Conservation (phyloP, 108 stramenopile species). For the Phaeodactylum tricornutum region DNA sequence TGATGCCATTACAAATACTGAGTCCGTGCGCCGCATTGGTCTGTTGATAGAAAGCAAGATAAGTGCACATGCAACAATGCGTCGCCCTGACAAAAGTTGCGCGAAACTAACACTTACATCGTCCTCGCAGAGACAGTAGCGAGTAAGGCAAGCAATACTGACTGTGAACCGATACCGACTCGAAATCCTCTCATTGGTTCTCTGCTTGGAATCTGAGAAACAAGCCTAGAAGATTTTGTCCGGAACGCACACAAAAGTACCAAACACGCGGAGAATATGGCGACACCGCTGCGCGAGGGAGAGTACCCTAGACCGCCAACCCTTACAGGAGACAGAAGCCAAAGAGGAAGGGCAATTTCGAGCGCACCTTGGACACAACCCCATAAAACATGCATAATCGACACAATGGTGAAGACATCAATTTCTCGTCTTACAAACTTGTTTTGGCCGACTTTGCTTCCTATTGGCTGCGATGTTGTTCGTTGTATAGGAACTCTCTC, state of each 20-base stretch:
- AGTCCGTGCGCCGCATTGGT: constrained; percentile 4
- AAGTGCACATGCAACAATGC: neutral
- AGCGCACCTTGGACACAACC: constrained; percentile 18
- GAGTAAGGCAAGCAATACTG: constrained; percentile 9
- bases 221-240: constrained; percentile 16
- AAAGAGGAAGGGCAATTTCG: constrained; percentile 30
- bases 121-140: constrained; percentile 2
- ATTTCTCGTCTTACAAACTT: constrained; percentile 4
- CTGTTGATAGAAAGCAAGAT: neutral
- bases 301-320: constrained; percentile 33
- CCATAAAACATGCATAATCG: constrained; percentile 5
- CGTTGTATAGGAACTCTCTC: neutral
- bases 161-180: constrained; percentile 22
- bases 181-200: constrained; percentile 28
- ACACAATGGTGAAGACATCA: constrained; percentile 8
- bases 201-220: constrained; percentile 16
- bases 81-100: neutral
- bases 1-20: constrained; percentile 11
- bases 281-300: constrained; percentile 19
- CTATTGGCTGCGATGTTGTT: too few species aligned
- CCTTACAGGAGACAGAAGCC: constrained; percentile 22
- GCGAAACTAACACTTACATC: neutral
- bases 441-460: constrained; percentile 4
- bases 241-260: constrained; percentile 20
- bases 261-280: constrained; percentile 21